phyloP scores from a whole-genome alignment of 1,139 yeast species.

The Geotrichum carabidarum region DNA sequence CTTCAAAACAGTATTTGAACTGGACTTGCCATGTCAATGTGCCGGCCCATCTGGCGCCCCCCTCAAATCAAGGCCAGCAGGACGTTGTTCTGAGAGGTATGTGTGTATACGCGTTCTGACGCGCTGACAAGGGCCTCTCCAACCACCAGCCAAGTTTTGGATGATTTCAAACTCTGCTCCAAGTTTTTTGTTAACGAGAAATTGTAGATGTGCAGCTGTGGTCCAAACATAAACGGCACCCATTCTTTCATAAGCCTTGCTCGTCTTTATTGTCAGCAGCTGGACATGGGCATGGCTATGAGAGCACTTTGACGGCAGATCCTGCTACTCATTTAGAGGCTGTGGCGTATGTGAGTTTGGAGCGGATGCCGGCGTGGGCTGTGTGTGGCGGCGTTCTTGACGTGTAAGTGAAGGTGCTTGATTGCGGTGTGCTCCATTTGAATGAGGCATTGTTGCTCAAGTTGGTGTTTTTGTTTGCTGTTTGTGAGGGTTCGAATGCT shows the following conservation, averaged over 20 bases:
- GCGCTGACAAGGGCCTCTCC: no score
- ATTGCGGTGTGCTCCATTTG: background rate
- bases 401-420: background rate
- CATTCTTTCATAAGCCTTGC: background rate
- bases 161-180: no score
- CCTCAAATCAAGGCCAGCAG: no score
- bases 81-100: no score
- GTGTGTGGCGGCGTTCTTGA: background rate
- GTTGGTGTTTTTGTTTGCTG: no score
- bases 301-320: background rate
- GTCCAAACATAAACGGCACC: background rate
- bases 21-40: no score
- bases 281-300: no score
- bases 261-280: background rate
- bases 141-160: background rate
- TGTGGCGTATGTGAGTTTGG: background rate
- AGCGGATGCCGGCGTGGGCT: background rate
- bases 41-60: no score
- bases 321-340: background rate
- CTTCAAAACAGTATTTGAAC: no score
- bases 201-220: background rate
- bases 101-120: no score
- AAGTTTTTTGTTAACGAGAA: background rate
- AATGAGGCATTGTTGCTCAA: no score
- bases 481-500: no score